Evolutionary conservation across 169 alveolate species (phyloP).

Genomic region (Eimeria maxima): DNA sequence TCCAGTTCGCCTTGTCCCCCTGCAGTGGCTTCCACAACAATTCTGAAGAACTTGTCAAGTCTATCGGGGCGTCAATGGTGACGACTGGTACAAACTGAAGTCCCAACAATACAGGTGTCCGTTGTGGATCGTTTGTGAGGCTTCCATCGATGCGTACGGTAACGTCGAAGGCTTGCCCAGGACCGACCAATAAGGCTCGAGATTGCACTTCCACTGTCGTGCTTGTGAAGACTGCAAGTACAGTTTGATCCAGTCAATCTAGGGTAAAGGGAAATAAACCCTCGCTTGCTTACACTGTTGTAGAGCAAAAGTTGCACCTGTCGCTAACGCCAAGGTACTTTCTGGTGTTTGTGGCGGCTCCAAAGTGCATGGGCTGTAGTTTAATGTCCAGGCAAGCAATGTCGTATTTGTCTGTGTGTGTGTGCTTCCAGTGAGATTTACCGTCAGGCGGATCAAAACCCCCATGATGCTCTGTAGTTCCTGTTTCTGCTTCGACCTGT

Average conservation of each 20-base stretch:
- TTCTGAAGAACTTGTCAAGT: neutral
- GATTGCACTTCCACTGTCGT: conserved; percentile 32
- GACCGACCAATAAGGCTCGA: conserved; percentile 20
- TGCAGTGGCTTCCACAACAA: conserved; percentile 35
- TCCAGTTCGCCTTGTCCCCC: conserved; percentile 4
- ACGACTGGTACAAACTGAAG: conserved; percentile 16
- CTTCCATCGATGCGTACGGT: neutral
- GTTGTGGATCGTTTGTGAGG: neutral
- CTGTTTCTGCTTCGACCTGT: neutral
- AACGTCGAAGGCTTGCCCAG: conserved; percentile 13
- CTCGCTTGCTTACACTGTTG: neutral
- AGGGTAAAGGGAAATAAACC: neutral
- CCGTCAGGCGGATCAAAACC: neutral
- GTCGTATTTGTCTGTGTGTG: neutral
- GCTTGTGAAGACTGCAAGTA: neutral
- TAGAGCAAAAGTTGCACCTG: neutral
- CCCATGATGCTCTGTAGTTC: neutral
- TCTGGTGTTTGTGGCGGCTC: neutral
- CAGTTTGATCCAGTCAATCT: neutral
- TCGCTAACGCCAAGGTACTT: neutral
- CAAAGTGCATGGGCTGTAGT: too few species aligned
- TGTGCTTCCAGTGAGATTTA: neutral
- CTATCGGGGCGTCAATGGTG: neutral
- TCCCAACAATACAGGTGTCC: conserved; percentile 8
- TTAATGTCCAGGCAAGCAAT: neutral